Base-by-base conservation (phyloP, 2,329 filamentous ascomycete species). In the Botryotinia narcissicola region DNA sequence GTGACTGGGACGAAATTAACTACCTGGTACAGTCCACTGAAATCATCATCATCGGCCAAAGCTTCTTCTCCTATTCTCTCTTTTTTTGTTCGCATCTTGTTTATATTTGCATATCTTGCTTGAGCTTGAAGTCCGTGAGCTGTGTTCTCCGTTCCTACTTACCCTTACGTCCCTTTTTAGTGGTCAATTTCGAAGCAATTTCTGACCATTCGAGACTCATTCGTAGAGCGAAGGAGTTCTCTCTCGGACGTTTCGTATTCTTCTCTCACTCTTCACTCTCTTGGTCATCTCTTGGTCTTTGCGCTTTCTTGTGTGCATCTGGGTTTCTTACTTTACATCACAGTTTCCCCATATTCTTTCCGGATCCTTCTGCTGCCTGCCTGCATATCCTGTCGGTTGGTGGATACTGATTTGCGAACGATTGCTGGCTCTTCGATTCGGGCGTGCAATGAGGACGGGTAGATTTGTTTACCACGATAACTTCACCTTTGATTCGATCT, bases 181-280 rank as follows among this genome's bases (percentile, higher is more conserved):
- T 68, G 51, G 40, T 44, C 64, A 73, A 69, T 62, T 61, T 69
- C 51, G 42, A 69, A 69, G 66, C 63, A 51, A 42, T 54, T 57
- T 40, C 35, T 68, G 35, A 32, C n/a, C 10, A 42, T 63, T 72
- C 42, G 70, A 72, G 70, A 72, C 70, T 67, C 70, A 25, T 54
- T 72, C 70, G 60, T 54, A 40, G 70, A 67, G 70, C 70, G 46
- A 72, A 40, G 37, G 60, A 51, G 69, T 72, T 72, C 40, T 73
- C 69, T 68, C 70, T 75, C 54, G 62, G 71, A 60, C 73, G 77
- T 78, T 80, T 80, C 79, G 76, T 71, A 61, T 75, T 73, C 64
- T 73, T 75, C 70, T 63, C 54, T 64, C 75, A 76, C 72, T 70
- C 66, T 40, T 77, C 75, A 68, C 72, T 78, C 76, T 78, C 73